A percentile compares a stretch with the other conserved stretches of the same genome.
phyloP scores from a whole-genome alignment of 2,329 filamentous ascomycete genomes.

The Truncatella angustata region DNA sequence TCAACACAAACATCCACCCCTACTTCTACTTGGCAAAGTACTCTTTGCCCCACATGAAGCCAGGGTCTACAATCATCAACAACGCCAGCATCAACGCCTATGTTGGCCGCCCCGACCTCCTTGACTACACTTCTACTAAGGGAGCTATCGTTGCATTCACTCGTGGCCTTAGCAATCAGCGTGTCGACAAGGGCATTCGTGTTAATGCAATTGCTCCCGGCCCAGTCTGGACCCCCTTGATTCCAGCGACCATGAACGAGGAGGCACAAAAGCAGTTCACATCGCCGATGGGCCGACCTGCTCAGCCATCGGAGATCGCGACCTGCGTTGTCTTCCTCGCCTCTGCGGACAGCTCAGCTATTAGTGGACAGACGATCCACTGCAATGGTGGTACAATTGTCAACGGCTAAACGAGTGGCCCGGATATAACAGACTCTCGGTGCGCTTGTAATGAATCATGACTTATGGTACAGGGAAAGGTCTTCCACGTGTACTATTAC shows the following conservation, averaged over 20 bases:
- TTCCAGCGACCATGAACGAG: conserved; percentile 69
- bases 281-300: conserved; percentile 72
- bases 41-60: conserved; percentile 68
- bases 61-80: conserved; percentile 79
- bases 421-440: neutral
- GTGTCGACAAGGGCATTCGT: conserved; percentile 64
- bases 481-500: neutral
- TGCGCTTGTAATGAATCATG: neutral
- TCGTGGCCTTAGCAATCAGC: conserved; percentile 73
- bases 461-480: neutral
- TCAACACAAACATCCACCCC: conserved; percentile 80
- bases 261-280: conserved; percentile 71
- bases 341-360: conserved; percentile 68
- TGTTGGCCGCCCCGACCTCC: conserved; percentile 73
- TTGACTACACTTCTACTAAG: conserved; percentile 80
- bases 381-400: conserved; percentile 51
- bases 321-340: conserved; percentile 81
- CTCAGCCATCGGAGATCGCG: conserved; percentile 79
- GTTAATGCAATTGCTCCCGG: conserved; percentile 66
- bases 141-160: conserved; percentile 80
- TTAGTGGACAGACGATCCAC: conserved; percentile 67
- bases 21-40: conserved; percentile 83
- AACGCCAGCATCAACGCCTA: conserved; percentile 83
- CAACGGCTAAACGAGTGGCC: conserved; percentile 36
- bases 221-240: conserved; percentile 75